These are phyloP conservation scores for Podospora australis DNA, from an alignment of 495 filamentous ascomycete species.

Conservation along the genomic window DNA sequence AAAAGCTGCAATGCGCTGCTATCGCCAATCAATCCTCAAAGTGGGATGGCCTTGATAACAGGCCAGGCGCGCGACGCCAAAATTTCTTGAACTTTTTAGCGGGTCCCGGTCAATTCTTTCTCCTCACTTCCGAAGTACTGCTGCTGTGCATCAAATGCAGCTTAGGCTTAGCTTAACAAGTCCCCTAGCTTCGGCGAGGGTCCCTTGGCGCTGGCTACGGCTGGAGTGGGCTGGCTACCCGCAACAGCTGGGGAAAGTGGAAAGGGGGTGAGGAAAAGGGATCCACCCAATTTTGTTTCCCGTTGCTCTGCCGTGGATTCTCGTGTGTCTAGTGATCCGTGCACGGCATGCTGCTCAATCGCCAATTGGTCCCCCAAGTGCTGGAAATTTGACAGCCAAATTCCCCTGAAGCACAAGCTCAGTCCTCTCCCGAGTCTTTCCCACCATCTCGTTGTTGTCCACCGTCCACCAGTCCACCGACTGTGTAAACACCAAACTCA, in stretches of 20 bases:
- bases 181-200: conserved; percentile 10
- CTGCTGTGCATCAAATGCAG: too few relatives aligned
- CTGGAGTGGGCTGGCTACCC: too few relatives aligned
- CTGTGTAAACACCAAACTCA: conserved; percentile 21
- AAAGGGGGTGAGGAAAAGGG: conserved; percentile 14
- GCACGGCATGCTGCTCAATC: conserved; percentile 17
- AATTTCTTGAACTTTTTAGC: conserved; percentile 28
- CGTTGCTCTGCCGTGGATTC: conserved; percentile 1
- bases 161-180: conserved; percentile 6
- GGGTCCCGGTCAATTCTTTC: conserved; percentile 29
- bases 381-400: conserved; percentile 38
- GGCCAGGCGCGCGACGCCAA: conserved; percentile 11
- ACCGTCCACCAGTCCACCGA: too few relatives aligned
- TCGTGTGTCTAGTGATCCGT: conserved; percentile 14
- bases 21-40: conserved; percentile 3
- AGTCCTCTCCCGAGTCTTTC: conserved; percentile 13
- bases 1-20: neutral
- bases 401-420: conserved; percentile 36
- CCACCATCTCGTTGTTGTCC: too few relatives aligned
- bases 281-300: conserved; percentile 15
- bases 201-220: conserved; percentile 9
- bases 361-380: too few relatives aligned
- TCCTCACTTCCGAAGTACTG: conserved; percentile 12
- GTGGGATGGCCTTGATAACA: conserved; percentile 6
- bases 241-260: conserved; percentile 24